Conservation (phyloP, 139 green algal species). For the Picochlorum sp. region DNA sequence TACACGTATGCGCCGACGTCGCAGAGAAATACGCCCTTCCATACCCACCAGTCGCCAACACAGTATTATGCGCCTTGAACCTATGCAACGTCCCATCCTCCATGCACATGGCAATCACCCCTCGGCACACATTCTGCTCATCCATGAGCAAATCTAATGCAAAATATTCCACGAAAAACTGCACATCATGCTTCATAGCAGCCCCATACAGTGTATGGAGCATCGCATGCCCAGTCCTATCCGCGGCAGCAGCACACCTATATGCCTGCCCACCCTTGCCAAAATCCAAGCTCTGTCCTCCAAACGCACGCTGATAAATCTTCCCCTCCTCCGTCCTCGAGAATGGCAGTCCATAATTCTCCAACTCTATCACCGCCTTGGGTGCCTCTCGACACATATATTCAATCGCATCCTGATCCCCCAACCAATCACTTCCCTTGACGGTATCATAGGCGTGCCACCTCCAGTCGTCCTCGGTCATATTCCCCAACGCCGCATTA, state of each 20-base stretch:
- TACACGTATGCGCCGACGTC: slow-evolving; percentile 98
- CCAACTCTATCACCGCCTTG: slow-evolving; percentile 92
- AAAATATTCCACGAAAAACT: slow-evolving; percentile 99
- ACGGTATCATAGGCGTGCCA: slow-evolving; percentile 99
- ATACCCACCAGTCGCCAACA: slow-evolving; percentile 96
- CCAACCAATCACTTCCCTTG: slow-evolving; percentile 98
- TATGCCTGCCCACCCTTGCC: slow-evolving; percentile 86
- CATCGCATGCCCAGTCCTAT: slow-evolving; percentile 98
- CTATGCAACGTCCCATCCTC: slow-evolving; percentile 97
- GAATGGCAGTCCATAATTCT: slow-evolving; percentile 98
- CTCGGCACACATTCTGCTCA: slow-evolving; percentile 60
- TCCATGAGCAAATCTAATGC: slow-evolving; percentile 98
- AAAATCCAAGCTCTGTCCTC: slow-evolving; percentile 90
- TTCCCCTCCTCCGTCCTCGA: slow-evolving; percentile 95
- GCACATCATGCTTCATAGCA: slow-evolving; percentile 91
- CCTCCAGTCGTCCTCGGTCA: slow-evolving; percentile 96
- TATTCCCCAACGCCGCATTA: slow-evolving; percentile 98
- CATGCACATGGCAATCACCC: slow-evolving; percentile 91
- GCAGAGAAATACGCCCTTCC: slow-evolving; percentile 93
- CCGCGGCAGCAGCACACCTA: slow-evolving; percentile 82
- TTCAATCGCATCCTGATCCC: slow-evolving; percentile 79
- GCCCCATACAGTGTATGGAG: slow-evolving; percentile 96
- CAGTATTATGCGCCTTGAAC: slow-evolving; percentile 83
- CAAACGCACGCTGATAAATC: slow-evolving; percentile 99
- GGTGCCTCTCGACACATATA: slow-evolving; percentile 91